A percentile compares a stretch with the other conserved stretches of the same genome.
These are phyloP conservation scores for Saraca asoca DNA, from an alignment of 331 rosid species.

Conservation along the genomic window DNA sequence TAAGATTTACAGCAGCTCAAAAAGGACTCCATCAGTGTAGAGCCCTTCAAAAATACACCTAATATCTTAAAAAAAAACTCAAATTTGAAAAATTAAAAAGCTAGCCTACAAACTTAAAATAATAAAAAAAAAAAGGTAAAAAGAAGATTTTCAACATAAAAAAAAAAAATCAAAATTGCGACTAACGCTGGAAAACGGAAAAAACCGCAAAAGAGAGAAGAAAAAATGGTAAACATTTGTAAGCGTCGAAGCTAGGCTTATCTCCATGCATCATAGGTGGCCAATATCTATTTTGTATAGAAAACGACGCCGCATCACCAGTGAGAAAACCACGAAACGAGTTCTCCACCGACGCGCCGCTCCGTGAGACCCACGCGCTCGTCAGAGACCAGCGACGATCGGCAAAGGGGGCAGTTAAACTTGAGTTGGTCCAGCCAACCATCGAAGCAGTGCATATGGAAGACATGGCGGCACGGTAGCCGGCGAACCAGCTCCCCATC, in stretches of 20 bases:
- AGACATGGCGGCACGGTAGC: slow-evolving; percentile 77
- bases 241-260: slow-evolving; percentile 2
- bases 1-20: slow-evolving; percentile 51
- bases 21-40: slow-evolving; percentile 27
- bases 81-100: neutral
- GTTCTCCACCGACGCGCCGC: slow-evolving; percentile 55
- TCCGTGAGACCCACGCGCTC: slow-evolving; percentile 54
- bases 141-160: neutral
- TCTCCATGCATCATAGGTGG: slow-evolving; percentile 3
- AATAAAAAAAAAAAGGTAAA: neutral
- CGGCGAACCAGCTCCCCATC: slow-evolving; percentile 71
- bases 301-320: slow-evolving; percentile 45
- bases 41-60: slow-evolving; percentile 38
- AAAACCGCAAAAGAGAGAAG: neutral
- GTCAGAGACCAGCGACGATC: slow-evolving; percentile 51
- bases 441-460: slow-evolving; percentile 79
- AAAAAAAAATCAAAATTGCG: slow-evolving; percentile 37
- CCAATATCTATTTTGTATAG: no score
- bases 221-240: slow-evolving; percentile 19
- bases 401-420: slow-evolving; percentile 88
- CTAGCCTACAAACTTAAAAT: neutral
- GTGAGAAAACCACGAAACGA: slow-evolving; percentile 60
- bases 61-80: neutral
- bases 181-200: slow-evolving; percentile 30
- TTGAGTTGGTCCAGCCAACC: slow-evolving; percentile 76